Percentiles rank a stretch among this genome's conserved stretches.
phyloP scores from a whole-genome alignment of 2,329 filamentous ascomycete genomes.

The Fusarium denticulatum region DNA sequence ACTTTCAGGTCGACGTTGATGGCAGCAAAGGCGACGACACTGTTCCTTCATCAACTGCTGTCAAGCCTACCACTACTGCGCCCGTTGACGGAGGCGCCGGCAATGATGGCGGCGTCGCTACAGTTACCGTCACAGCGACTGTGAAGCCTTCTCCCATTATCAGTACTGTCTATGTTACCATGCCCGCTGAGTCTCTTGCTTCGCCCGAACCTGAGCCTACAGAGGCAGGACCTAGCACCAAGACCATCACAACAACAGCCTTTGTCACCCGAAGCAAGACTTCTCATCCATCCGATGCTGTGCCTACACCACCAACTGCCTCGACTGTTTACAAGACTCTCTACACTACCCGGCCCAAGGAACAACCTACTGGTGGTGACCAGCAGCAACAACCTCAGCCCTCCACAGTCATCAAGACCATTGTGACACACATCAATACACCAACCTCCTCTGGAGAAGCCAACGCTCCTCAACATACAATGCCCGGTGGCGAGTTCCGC shows the following conservation, averaged over 20 bases:
- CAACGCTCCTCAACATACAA: constrained; percentile 15
- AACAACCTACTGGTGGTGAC: constrained; percentile 9
- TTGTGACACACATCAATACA: constrained; percentile 29
- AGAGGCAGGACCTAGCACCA: constrained; percentile 25
- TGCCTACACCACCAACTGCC: constrained; percentile 10
- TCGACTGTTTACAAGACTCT: constrained; percentile 36
- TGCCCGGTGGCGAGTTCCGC: constrained; percentile 38
- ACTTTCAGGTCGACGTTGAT: constrained; percentile 57
- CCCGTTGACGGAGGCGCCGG: constrained; percentile 26
- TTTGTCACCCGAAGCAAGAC: constrained; percentile 27
- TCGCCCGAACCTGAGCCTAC: constrained; percentile 21
- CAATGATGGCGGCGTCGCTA: constrained; percentile 28
- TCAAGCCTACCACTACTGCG: constrained; percentile 14
- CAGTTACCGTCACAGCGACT: constrained; percentile 51
- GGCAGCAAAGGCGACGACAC: constrained; percentile 32
- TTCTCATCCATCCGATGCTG: constrained; percentile 10
- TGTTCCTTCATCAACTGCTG: constrained; percentile 29
- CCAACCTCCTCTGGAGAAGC: constrained; percentile 8
- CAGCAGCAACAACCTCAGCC: constrained; percentile 16
- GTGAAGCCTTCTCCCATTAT: constrained; percentile 52
- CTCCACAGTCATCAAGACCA: constrained; percentile 31
- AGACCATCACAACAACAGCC: constrained; percentile 37
- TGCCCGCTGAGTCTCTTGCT: constrained; percentile 41
- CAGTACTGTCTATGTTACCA: constrained; percentile 51
- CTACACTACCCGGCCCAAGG: constrained; percentile 27